Conservation (phyloP, 345 rosid species). For the Corchorus olitorius region DNA sequence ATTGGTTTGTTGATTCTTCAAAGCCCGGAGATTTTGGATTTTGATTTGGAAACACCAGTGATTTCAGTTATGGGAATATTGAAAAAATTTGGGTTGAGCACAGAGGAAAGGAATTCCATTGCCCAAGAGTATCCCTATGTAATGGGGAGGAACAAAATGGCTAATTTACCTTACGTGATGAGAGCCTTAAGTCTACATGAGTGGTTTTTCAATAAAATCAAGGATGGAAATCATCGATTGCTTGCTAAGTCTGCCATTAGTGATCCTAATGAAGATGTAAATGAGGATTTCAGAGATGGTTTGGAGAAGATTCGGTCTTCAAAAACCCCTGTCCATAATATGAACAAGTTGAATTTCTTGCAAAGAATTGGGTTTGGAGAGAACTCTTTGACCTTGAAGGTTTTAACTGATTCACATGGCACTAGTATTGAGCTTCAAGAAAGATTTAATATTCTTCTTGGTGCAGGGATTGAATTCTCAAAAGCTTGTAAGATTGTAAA, state of each 20-base stretch:
- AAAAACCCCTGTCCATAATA: constrained; percentile 37
- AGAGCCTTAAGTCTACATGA: constrained; percentile 41
- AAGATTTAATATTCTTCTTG: constrained; percentile 47
- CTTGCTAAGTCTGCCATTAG: constrained; percentile 44
- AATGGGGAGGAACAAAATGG: constrained; percentile 57
- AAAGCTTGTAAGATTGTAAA: constrained; percentile 47
- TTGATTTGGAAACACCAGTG: constrained; percentile 43
- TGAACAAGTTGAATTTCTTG: constrained; percentile 55
- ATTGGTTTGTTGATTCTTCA: constrained; percentile 54
- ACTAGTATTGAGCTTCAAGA: constrained; percentile 49
- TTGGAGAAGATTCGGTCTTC: constrained; percentile 43
- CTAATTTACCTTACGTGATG: constrained; percentile 60
- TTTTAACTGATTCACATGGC: constrained; percentile 51
- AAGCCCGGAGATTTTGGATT: constrained; percentile 42
- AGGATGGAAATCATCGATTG: constrained; percentile 42
- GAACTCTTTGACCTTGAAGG: constrained; percentile 51
- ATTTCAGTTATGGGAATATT: constrained; percentile 52
- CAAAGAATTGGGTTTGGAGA: constrained; percentile 67
- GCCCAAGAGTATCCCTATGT: constrained; percentile 38
- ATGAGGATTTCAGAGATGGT: constrained; percentile 39
- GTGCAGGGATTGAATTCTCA: constrained; percentile 50
- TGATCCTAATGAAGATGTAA: constrained; percentile 47
- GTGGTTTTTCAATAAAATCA: constrained; percentile 51
- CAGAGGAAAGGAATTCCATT: constrained; percentile 36
- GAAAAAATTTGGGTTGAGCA: constrained; percentile 51